Base-by-base conservation (phyloP, 805 yeast species). In the Ogataea angusta region DNA sequence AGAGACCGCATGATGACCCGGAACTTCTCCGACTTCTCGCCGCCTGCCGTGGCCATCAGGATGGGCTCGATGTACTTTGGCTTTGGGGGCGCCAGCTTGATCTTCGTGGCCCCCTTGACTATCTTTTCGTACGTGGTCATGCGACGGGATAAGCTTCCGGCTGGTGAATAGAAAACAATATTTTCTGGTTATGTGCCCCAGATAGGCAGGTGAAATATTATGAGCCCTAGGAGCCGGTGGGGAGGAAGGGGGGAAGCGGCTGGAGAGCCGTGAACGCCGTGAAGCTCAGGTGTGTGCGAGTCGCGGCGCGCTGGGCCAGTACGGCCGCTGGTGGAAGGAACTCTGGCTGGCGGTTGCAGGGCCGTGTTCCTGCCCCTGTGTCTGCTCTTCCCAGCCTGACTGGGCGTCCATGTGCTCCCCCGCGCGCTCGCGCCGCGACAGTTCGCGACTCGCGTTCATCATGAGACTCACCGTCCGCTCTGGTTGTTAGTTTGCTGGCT, bases 11-110 rank as follows among this genome's bases (percentile, higher is more conserved):
- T 80, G 26, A 90, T 82, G 15, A 80, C 76, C 43, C 70, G 69
- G 54, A 91, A 80, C 49, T 85, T 75, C 14, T 75, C 80, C 30
- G 56, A 51, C 19, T 54, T 51, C 45, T 67, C 72, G 23, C 75
- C 74, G 36, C 71, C 69, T 36, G 74, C 72, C 2, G 89, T 83
- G 21, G 84, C 72, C 71, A 80, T 73, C 23, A 93, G 70, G 38
- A 93, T 87, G 1, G 98, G 98, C 66, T 91, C 98, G 38, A 93
- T 80, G 60, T 93, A 93, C 62, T 93, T 93, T 27, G 95, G 84
- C 65, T 93, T 93, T 6, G 99, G 99, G n/a, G 98, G 96, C 9
- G 98, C 98, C 67, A 87, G 76, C 52, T 81, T 81, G 24, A 80
- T 72, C 61, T 81, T 81, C 12, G 88, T 81, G 38, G 87, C 88